Conservation (phyloP, 192 early-diverging fungal species). For the Cetraspora pellucida region DNA sequence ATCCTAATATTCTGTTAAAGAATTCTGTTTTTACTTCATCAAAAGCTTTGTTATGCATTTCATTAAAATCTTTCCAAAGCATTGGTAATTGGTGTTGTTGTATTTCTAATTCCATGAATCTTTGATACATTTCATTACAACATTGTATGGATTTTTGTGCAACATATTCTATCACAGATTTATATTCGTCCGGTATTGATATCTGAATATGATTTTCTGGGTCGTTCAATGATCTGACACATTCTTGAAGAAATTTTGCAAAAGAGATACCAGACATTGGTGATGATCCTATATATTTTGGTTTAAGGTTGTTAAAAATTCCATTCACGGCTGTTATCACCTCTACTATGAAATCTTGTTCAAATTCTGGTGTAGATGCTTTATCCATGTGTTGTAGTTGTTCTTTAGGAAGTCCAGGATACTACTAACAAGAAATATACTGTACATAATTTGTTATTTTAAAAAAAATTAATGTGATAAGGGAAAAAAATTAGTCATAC, state of each 20-base stretch:
- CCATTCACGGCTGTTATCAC: not conserved
- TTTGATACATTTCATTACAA: not conserved
- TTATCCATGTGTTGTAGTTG: slow-evolving; percentile 15
- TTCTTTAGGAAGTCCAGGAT: not conserved
- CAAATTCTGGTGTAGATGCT: not conserved
- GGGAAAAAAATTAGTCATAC: not conserved
- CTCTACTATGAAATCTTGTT: not conserved
- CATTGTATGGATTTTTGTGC: not conserved
- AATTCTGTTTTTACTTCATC: not conserved
- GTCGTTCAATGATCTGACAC: slow-evolving; percentile 18
- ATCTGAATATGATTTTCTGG: slow-evolving; percentile 3
- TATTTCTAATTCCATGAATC: not conserved
- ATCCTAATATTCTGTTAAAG: slow-evolving; percentile 7
- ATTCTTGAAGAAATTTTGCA: slow-evolving; percentile 20
- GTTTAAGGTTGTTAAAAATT: not conserved
- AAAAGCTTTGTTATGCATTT: slow-evolving; percentile 6
- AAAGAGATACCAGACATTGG: slow-evolving; percentile 18
- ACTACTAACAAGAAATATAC: not conserved
- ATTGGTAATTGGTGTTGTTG: not conserved
- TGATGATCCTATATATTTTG: slow-evolving; percentile 26
- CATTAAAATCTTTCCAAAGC: slow-evolving; percentile 4
- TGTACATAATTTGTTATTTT: not conserved
- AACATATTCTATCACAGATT: slow-evolving; percentile 3
- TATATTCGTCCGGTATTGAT: slow-evolving; percentile 27
- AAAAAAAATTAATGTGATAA: not conserved